A percentile compares a stretch with the other conserved stretches of the same genome.
Conservation (phyloP, 805 yeast genomes). For the Barnettozyma vustinii region DNA sequence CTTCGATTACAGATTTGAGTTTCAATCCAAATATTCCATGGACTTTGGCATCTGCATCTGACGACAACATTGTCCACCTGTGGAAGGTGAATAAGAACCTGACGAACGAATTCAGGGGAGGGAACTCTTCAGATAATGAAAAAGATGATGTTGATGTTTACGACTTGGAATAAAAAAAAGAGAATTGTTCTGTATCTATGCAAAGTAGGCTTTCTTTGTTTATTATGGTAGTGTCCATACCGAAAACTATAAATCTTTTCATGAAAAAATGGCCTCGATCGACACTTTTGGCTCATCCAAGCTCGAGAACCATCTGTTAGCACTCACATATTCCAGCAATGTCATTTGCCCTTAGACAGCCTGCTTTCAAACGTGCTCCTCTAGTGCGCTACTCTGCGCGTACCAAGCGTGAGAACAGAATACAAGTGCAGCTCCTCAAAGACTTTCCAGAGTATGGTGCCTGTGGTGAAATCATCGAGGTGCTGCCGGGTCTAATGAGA, state of each 20-base stretch:
- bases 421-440: constrained; percentile 69
- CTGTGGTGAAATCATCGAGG: constrained; percentile 68
- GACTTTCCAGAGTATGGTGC: constrained; percentile 61
- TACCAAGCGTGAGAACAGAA: constrained; percentile 46
- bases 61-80: constrained; percentile 40
- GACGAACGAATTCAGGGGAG: constrained; percentile 24
- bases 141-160: constrained; percentile 19
- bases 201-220: background rate
- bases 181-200: background rate
- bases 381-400: constrained; percentile 40
- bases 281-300: background rate
- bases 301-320: background rate
- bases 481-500: constrained; percentile 78
- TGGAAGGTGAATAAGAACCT: constrained; percentile 38
- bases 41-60: constrained; percentile 57
- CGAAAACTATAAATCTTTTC: background rate
- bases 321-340: background rate
- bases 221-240: background rate
- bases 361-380: constrained; percentile 16
- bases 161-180: constrained; percentile 16
- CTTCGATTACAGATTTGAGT: constrained; percentile 65
- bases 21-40: constrained; percentile 69
- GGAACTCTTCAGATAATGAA: constrained; percentile 1
- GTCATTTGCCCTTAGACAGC: constrained; percentile 1
- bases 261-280: background rate